phyloP scores from a whole-genome alignment of 2,329 filamentous ascomycete species.

The Aspergillus tubingensis region DNA sequence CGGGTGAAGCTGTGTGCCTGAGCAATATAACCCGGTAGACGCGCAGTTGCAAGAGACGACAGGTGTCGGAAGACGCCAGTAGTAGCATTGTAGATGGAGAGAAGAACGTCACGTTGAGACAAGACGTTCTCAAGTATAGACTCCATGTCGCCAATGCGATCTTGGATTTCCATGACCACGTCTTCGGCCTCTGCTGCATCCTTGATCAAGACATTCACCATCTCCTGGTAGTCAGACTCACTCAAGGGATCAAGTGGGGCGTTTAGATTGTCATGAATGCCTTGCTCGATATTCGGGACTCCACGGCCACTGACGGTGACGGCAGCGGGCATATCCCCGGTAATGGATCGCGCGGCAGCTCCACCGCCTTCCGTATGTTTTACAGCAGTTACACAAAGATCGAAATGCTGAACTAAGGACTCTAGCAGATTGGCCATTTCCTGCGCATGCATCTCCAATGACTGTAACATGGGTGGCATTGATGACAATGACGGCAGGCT shows the following conservation, averaged over 20 bases:
- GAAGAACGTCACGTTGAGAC: constrained; percentile 61
- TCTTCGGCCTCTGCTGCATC: constrained; percentile 63
- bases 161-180: constrained; percentile 68
- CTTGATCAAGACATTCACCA: constrained; percentile 72
- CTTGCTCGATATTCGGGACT: constrained; percentile 35
- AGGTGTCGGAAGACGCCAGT: constrained; percentile 66
- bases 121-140: constrained; percentile 64
- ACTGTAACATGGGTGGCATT: constrained; percentile 58
- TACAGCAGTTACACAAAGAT: constrained; percentile 87
- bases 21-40: constrained; percentile 58
- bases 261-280: constrained; percentile 36
- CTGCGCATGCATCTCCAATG: constrained; percentile 72
- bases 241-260: constrained; percentile 69
- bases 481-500: constrained; percentile 40
- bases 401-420: constrained; percentile 83
- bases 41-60: constrained; percentile 63
- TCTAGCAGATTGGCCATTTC: constrained; percentile 80
- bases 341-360: constrained; percentile 66
- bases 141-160: constrained; percentile 77
- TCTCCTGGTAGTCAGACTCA: constrained; percentile 74
- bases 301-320: constrained; percentile 43
- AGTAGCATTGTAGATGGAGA: constrained; percentile 59
- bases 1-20: constrained; percentile 50
- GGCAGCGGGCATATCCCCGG: constrained; percentile 62
- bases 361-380: constrained; percentile 83